Evolutionary conservation across 768 basidiomycete genomes (phyloP), one percentile per base, ranked within the genome.

Genomic region (Mycena venus): DNA sequence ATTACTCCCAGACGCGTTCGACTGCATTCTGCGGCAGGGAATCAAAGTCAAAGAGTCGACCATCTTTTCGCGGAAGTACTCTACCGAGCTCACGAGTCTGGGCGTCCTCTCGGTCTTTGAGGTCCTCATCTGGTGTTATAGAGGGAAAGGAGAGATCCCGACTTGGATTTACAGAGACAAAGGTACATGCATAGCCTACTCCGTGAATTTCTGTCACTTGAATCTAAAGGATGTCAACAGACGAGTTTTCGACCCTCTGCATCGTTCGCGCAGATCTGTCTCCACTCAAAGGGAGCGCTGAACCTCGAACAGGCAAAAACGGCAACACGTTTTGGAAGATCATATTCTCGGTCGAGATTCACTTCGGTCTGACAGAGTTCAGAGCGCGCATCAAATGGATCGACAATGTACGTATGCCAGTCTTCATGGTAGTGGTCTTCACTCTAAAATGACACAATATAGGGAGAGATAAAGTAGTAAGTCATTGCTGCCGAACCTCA

Each of bases 251-350:
- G 2, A 95, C 94, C 0, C 83, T 95, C 4, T 95, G 94, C 79
- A 88, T 93, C 38, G 94, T 95, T 23, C 91, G 92, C 17, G 94
- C 94, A 19, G 94, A 95, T 79, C 79, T 95, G 72, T 95, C 94
- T 0, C 90, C 91, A 12, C 84, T 95, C 62, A 91, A 89, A 51
- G 89, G 91, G 23, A 94, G 93, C 75, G 94, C 94, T 0, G 89
- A 91, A 76, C 84, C 94, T 1, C 95, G 94, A 79, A 80, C 83
- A 7, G 91, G 93, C 1, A 90, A 82, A 76, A 89, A 87, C 56
- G 91, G 93, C 62, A 93, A 91, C 84, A 91, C 88, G 14, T 95
- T 94, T 75, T 95, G 93, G 93, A 95, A 92, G 17, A 94, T 95
- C 72, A 91, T 95, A 21, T 95, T 95, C 82, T 93, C 92, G 34